phyloP scores from a whole-genome alignment of 2,329 filamentous ascomycete genomes.

The Botrytis porri region DNA sequence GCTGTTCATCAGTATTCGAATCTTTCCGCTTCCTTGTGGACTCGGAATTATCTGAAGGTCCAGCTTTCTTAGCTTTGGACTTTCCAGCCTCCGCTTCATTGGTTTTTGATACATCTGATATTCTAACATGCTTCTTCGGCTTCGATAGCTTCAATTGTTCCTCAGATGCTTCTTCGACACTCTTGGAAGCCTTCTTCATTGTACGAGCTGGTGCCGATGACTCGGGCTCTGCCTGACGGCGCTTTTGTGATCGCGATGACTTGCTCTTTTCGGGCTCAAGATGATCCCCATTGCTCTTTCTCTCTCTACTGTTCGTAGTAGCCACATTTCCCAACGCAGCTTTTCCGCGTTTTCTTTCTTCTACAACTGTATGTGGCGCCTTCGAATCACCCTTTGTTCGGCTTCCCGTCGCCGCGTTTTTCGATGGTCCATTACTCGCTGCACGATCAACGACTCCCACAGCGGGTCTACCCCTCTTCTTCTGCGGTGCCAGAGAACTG shows the following conservation, averaged over 20 bases:
- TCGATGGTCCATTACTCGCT: background rate
- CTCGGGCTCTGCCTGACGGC: background rate
- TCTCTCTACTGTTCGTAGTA: background rate
- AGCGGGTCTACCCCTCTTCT: conserved; percentile 11
- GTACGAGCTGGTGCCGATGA: background rate
- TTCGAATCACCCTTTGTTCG: background rate
- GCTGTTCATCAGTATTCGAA: background rate
- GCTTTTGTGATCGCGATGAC: conserved; percentile 6
- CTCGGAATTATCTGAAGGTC: background rate
- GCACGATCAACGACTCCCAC: background rate
- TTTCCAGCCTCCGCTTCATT: background rate
- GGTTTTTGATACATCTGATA: conserved; percentile 11
- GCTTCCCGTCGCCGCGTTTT: background rate
- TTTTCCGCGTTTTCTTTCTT: background rate
- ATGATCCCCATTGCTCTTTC: background rate
- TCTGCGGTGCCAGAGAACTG: conserved; percentile 7
- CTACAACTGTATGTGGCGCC: background rate
- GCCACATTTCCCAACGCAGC: background rate
- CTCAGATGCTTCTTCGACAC: background rate
- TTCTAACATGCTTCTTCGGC: conserved; percentile 14
- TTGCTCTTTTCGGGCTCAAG: background rate
- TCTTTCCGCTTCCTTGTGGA: conserved; percentile 14
- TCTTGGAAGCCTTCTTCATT: background rate
- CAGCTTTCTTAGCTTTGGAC: background rate
- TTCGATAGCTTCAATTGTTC: background rate